Evolutionary conservation across 805 yeast species (phyloP).

Genomic region (Hanseniaspora mollemarum): DNA sequence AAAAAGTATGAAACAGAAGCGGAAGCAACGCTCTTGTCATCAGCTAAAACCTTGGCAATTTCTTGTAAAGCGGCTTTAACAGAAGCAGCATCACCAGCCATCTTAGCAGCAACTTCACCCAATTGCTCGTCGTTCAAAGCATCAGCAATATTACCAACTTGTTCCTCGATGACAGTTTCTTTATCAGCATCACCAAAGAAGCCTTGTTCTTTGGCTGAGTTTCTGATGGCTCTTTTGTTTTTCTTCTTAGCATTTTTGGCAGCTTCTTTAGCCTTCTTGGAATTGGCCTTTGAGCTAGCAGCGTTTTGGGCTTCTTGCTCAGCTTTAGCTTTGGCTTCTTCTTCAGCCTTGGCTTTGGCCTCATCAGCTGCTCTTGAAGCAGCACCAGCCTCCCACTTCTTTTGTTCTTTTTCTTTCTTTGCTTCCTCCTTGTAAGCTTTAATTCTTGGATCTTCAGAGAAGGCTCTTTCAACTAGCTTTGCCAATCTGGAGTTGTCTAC

Average conservation of each 20-base stretch:
- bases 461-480: constrained; percentile 78
- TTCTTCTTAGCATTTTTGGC: constrained; percentile 87
- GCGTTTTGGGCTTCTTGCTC: constrained; percentile 62
- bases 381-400: constrained; percentile 97
- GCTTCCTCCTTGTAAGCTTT: constrained; percentile 85
- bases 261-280: constrained; percentile 91
- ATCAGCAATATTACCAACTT: constrained; percentile 68
- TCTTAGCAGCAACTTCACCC: constrained; percentile 57
- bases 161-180: constrained; percentile 61
- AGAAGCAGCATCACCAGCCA: constrained; percentile 41
- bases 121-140: constrained; percentile 69
- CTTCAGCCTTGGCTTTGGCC: constrained; percentile 75
- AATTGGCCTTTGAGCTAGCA: constrained; percentile 54
- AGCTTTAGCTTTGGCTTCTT: constrained; percentile 69
- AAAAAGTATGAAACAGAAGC: constrained; percentile 44
- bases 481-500: constrained; percentile 87
- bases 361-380: constrained; percentile 96
- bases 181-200: constrained; percentile 73
- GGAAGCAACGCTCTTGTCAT: constrained; percentile 45
- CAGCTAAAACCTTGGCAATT: constrained; percentile 42
- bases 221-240: constrained; percentile 81
- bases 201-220: constrained; percentile 65
- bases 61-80: constrained; percentile 52
- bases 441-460: constrained; percentile 88
- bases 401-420: constrained; percentile 84